Base-by-base conservation (phyloP, 495 filamentous ascomycete genomes). In the Friedmanniomyces endolithicus region DNA sequence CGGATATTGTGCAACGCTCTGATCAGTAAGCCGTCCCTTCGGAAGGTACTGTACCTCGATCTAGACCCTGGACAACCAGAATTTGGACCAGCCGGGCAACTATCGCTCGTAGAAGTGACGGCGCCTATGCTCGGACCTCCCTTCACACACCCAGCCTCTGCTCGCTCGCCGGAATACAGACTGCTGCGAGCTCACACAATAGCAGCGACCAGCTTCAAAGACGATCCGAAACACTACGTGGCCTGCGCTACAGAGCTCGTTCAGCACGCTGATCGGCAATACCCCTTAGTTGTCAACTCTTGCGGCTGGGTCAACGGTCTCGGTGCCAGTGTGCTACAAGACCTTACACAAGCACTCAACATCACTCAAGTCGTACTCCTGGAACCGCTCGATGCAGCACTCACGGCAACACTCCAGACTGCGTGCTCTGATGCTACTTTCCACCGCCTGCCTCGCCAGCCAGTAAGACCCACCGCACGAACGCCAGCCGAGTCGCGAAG, bases 41-140 rank as follows among this genome's bases (percentile, higher is more conserved):
- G 20, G 7, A 56, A 67, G 4, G 77, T 87, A 9, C 78, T 76
- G 46, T 76, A 87, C 41, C 75, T 95, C 7, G 89, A 95, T 62
- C 70, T 94, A 6, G 88, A 95, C 61, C 85, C 87, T 1, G 85
- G 84, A 1, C 86, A 90, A 65, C 86, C 88, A 14, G 88, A 94
- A 63, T 92, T 83, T 60, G 81, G 80, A 0, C 76, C 85, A 0
- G 83, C 85, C 46, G 88, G 88, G 8, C 80, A 86, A 25, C 63
- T 95, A 12, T 88, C 86, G 22, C 79, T 95, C 2, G 71, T 83
- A 12, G 73, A 79, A 22, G 58, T 92, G 0, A 71, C 69, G 12
- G 70, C 75, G 22, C 82, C 81, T 0, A 82, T 85, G 51, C 75
- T 94, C 44, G 82, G 84, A 0, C 84, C 86, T 2, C 76, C 86